phyloP scores from a whole-genome alignment of 106 monocot species.

The Dendrobium chrysotoxum region DNA sequence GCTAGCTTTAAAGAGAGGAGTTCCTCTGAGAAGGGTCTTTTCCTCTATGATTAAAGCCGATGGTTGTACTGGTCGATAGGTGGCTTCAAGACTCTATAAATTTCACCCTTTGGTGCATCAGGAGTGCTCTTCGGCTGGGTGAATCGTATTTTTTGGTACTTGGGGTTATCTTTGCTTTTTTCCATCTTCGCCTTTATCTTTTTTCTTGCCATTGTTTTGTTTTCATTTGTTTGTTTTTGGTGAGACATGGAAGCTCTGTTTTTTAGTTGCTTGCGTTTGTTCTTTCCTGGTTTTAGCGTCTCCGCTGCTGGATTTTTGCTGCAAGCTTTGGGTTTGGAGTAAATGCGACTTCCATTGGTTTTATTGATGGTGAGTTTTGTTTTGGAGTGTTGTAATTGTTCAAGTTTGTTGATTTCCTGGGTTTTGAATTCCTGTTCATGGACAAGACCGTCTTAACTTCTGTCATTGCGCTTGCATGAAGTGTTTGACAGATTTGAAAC shows the following conservation, averaged over 20 bases:
- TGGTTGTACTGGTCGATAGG: neutral
- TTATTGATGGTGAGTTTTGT: neutral
- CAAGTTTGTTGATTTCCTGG: neutral
- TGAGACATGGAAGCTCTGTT: slow-evolving; percentile 5
- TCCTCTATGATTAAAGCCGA: slow-evolving; percentile 4
- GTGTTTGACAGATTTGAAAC: neutral
- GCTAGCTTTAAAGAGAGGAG: neutral
- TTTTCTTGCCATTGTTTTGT: slow-evolving; percentile 12
- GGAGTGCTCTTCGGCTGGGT: neutral
- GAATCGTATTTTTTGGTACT: slow-evolving; percentile 13
- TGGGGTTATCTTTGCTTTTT: neutral
- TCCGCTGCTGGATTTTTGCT: slow-evolving; percentile 8
- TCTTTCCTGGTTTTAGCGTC: slow-evolving; percentile 9
- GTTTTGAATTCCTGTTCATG: neutral
- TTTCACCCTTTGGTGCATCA: slow-evolving; percentile 6
- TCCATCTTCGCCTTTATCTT: neutral
- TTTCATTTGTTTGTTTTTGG: slow-evolving; percentile 13
- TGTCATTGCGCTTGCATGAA: slow-evolving; percentile 1
- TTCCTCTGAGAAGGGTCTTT: slow-evolving; percentile 1
- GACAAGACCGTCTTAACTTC: neutral
- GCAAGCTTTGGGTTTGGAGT: slow-evolving; percentile 11
- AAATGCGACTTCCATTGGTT: neutral
- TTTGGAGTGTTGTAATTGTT: neutral
- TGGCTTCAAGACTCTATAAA: neutral
- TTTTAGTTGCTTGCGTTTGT: slow-evolving; percentile 10